phyloP scores from a whole-genome alignment of 2,329 filamentous ascomycete genomes.

The Aspergillus neoniger region DNA sequence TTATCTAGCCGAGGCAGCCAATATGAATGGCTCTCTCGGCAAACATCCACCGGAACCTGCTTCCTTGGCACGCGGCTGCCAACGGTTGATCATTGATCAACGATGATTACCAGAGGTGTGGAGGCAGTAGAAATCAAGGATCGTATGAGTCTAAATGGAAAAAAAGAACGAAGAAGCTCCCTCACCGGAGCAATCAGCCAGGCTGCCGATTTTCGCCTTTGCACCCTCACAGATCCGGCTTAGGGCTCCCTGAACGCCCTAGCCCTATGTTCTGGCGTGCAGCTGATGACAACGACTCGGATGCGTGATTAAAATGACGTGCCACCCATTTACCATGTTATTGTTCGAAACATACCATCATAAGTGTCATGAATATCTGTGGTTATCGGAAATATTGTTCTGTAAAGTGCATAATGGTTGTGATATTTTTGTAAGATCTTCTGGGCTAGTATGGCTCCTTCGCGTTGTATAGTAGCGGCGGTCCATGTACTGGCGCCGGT shows the following conservation, averaged over 20 bases:
- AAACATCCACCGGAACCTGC: not conserved
- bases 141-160: not conserved
- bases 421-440: too few species aligned
- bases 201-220: conserved; percentile 6
- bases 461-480: too few species aligned
- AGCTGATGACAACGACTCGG: too few species aligned
- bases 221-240: not conserved
- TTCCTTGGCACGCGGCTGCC: not conserved
- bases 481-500: too few species aligned
- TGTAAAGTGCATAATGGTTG: too few species aligned
- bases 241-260: not conserved
- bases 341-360: too few species aligned
- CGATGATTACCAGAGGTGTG: not conserved
- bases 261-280: not conserved
- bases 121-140: not conserved
- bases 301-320: not conserved
- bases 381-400: too few species aligned
- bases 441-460: too few species aligned
- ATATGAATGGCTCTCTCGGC: conserved; percentile 9
- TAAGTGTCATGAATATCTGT: too few species aligned
- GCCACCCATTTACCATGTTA: not conserved
- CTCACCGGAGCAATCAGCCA: not conserved
- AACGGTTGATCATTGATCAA: not conserved
- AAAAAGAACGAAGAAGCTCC: not conserved
- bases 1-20: conserved; percentile 7